phyloP scores from a whole-genome alignment of 345 rosid genomes.

The Garcia nutans region DNA sequence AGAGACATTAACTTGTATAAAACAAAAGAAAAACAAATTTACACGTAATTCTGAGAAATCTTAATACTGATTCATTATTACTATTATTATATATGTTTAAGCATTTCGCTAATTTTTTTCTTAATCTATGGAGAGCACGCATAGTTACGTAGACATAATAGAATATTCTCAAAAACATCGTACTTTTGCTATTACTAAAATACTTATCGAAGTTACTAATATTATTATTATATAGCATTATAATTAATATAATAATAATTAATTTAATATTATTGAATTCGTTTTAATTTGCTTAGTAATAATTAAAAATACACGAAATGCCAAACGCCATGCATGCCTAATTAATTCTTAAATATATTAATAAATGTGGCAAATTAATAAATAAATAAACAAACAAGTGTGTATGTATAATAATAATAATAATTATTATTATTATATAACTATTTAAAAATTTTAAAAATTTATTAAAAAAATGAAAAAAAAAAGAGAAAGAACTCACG shows the following conservation, averaged over 20 bases:
- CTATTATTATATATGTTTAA: too few species aligned
- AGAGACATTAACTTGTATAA: background rate
- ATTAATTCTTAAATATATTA: background rate
- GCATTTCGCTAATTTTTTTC: too few species aligned
- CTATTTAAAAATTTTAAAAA: background rate
- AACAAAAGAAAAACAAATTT: slow-evolving; percentile 17
- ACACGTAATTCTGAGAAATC: slow-evolving; percentile 24
- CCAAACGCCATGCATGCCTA: background rate
- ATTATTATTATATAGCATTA: background rate
- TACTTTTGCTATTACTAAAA: background rate
- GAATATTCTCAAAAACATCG: background rate
- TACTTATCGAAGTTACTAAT: background rate
- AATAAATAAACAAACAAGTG: too few species aligned
- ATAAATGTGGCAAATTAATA: too few species aligned
- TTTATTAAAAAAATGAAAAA: background rate
- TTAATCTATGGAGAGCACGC: background rate
- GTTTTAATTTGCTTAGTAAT: background rate
- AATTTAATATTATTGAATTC: too few species aligned
- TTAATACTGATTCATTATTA: background rate
- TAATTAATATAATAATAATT: too few species aligned
- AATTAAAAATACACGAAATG: background rate
- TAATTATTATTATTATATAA: background rate
- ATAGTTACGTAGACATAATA: background rate
- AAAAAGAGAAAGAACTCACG: slow-evolving; percentile 44
- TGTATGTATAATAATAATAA: too few species aligned